Conservation (phyloP, 108 stramenopile species). For the Stephanodiscus minutulus region DNA sequence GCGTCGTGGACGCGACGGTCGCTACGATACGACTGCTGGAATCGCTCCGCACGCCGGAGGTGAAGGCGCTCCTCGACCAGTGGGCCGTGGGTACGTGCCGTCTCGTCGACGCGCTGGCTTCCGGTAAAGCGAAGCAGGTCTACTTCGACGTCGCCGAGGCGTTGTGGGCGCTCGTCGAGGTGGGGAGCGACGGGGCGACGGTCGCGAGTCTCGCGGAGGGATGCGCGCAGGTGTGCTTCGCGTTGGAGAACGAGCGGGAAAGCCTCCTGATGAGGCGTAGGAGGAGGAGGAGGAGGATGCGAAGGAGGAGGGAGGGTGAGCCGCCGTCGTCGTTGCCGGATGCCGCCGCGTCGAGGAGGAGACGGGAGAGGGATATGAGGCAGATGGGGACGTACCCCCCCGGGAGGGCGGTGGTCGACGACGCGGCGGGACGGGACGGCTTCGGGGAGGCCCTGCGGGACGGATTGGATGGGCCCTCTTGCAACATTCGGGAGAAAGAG, state of each 20-base stretch:
- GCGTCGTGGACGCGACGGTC: constrained; percentile 68
- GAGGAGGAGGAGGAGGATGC: not conserved
- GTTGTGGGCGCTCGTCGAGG: constrained; percentile 57
- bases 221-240: constrained; percentile 81
- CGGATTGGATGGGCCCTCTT: constrained; percentile 21
- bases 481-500: not conserved
- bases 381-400: constrained; percentile 42
- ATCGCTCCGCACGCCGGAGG: constrained; percentile 77
- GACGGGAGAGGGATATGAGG: constrained; percentile 36
- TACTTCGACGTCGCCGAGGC: constrained; percentile 56
- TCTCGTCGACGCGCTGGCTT: constrained; percentile 57
- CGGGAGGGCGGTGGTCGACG: constrained; percentile 19
- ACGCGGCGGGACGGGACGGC: constrained; percentile 23
- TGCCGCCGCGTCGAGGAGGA: constrained; percentile 14
- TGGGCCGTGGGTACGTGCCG: constrained; percentile 58
- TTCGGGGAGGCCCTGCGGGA: constrained; percentile 30
- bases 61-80: constrained; percentile 61
- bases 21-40: constrained; percentile 61
- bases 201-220: constrained; percentile 78
- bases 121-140: constrained; percentile 66
- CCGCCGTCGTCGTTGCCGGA: not conserved
- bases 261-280: constrained; percentile 9
- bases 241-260: constrained; percentile 66
- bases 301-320: not conserved
- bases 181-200: constrained; percentile 62